A percentile compares a stretch with the other conserved stretches of the same genome.
Conservation (phyloP, 306 rosid species). For the Ochetophila trinervis region DNA sequence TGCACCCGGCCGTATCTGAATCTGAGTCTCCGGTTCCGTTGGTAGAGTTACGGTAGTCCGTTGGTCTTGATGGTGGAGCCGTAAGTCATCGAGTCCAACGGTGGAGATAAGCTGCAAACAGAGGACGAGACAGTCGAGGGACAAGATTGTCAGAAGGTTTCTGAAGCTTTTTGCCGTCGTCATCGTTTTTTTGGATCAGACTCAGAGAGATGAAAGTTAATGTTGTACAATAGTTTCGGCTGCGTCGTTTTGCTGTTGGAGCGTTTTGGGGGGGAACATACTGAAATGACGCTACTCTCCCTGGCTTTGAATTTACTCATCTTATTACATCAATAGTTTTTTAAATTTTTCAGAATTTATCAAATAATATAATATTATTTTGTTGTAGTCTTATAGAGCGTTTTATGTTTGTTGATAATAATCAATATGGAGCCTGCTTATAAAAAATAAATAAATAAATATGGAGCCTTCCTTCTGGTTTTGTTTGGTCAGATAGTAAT, state of each 20-base stretch:
- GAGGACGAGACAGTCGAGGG: slow-evolving; percentile 8
- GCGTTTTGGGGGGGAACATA: slow-evolving; percentile 3
- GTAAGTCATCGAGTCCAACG: slow-evolving; percentile 23
- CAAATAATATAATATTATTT: no score
- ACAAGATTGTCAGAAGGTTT: neutral
- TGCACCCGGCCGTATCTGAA: slow-evolving; percentile 30
- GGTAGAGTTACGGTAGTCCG: slow-evolving; percentile 17
- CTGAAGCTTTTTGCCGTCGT: slow-evolving; percentile 12
- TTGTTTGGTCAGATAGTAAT: no score
- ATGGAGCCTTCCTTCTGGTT: no score
- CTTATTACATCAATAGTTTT: no score
- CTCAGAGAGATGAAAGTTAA: neutral
- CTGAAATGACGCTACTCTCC: neutral
- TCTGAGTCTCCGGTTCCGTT: slow-evolving; percentile 17
- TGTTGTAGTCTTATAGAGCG: no score
- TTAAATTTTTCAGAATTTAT: no score
- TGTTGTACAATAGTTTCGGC: no score
- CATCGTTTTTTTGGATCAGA: neutral
- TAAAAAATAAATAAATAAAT: no score
- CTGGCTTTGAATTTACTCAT: neutral
- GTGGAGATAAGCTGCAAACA: slow-evolving; percentile 17
- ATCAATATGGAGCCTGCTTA: no score
- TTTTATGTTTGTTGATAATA: no score
- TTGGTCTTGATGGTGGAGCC: neutral
- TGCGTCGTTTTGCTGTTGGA: neutral